Conservation (phyloP, 202 grass and related monocot species). For the Bolboschoenoplectus hybrid region DNA sequence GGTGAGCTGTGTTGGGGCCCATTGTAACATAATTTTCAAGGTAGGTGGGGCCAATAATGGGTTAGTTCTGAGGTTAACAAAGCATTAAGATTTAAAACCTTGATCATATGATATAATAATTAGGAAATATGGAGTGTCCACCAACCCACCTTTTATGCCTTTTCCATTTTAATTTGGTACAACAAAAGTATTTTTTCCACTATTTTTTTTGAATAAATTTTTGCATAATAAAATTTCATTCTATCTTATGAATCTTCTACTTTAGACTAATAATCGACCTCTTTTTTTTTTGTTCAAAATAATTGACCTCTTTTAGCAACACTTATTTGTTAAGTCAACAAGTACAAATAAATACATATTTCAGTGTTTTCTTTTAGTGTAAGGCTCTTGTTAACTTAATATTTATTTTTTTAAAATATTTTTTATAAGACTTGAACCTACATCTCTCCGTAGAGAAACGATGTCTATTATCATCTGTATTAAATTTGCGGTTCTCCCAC, state of each 20-base stretch:
- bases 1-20: background rate
- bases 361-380: too few species aligned
- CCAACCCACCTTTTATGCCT: conserved; percentile 18
- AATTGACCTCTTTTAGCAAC: background rate
- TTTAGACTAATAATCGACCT: background rate
- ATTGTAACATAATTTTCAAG: conserved; percentile 24
- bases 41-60: conserved; percentile 35
- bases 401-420: too few species aligned
- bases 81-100: conserved; percentile 30
- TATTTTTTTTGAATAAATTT: conserved; percentile 15
- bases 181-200: background rate
- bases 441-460: too few species aligned
- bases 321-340: background rate
- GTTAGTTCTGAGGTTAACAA: conserved; percentile 36
- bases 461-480: too few species aligned
- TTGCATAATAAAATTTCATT: background rate
- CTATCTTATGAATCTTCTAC: background rate
- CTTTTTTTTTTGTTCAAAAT: background rate
- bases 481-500: too few species aligned
- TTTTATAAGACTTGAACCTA: too few species aligned
- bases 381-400: too few species aligned
- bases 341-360: background rate
- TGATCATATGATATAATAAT: background rate
- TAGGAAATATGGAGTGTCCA: conserved; percentile 23
- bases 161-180: background rate